Evolutionary conservation across 306 rosid species (phyloP).

Genomic region (Fragaria vesca): DNA sequence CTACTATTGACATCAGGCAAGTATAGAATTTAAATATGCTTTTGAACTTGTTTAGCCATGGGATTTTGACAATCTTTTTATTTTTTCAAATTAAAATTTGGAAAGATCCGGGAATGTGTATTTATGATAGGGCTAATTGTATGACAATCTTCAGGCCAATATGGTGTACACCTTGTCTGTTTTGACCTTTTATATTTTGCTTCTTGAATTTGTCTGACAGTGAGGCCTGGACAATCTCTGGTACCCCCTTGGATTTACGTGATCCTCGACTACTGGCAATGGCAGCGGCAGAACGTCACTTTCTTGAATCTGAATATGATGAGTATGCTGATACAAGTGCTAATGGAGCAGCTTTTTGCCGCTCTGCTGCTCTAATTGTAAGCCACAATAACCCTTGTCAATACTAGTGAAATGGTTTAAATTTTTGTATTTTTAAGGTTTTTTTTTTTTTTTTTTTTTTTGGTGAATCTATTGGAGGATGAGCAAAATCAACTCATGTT

Average conservation of each 20-base stretch:
- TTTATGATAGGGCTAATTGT: background rate
- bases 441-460: background rate
- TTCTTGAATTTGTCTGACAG: conserved; percentile 29
- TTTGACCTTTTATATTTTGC: conserved; percentile 7
- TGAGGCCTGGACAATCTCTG: conserved; percentile 50
- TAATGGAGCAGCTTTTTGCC: conserved; percentile 53
- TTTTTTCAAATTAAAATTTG: background rate
- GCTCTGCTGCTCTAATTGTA: conserved; percentile 55
- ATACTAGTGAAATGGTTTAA: background rate
- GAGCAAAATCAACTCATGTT: background rate
- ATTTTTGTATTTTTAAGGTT: background rate
- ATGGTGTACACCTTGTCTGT: conserved; percentile 1
- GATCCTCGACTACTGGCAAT: conserved; percentile 55
- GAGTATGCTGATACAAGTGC: conserved; percentile 42
- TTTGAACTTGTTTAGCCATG: background rate
- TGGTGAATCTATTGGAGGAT: background rate
- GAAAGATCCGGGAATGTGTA: background rate
- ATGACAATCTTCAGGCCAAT: background rate
- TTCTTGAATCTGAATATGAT: conserved; percentile 52
- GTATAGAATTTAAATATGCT: conserved; percentile 14
- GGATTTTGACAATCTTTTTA: background rate
- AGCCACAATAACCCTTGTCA: conserved; percentile 1
- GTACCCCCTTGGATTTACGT: conserved; percentile 49
- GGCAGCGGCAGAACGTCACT: conserved; percentile 59
- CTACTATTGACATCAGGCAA: conserved; percentile 50